phyloP scores from a whole-genome alignment of 495 filamentous ascomycete genomes.

The Aspergillus bridgeri region DNA sequence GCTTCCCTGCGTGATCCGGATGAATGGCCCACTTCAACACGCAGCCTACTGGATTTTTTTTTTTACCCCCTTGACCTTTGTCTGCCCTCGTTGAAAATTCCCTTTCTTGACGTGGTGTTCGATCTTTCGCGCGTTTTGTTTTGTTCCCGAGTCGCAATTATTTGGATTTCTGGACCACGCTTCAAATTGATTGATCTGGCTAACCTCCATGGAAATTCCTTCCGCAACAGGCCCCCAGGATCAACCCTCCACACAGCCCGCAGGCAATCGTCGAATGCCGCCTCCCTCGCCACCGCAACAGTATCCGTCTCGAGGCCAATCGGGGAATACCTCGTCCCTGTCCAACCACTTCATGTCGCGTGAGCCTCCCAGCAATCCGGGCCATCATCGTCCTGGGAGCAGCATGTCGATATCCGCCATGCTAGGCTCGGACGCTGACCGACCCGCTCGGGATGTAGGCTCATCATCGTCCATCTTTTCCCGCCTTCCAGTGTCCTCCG shows the following conservation, averaged over 20 bases:
- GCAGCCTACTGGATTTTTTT: constrained; percentile 10
- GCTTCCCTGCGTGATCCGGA: not conserved
- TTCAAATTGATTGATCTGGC: not conserved
- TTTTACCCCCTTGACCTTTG: constrained; percentile 3
- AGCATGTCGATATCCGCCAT: constrained; percentile 98
- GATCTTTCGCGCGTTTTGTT: not conserved
- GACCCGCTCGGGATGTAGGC: constrained; percentile 56
- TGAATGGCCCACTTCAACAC: constrained; percentile 1
- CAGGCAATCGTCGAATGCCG: constrained; percentile 54
- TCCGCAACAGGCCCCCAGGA: constrained; percentile 31
- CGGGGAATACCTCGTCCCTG: constrained; percentile 38
- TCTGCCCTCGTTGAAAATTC: constrained; percentile 1
- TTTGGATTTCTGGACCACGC: not conserved
- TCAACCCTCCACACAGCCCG: constrained; percentile 43
- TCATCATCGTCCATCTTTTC: constrained; percentile 51
- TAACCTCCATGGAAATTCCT: constrained; percentile 11
- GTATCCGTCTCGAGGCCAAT: constrained; percentile 41
- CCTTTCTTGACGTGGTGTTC: not conserved
- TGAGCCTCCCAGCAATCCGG: constrained; percentile 46
- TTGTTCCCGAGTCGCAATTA: not conserved
- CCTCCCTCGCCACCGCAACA: constrained; percentile 58
- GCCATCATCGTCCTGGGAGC: constrained; percentile 58
- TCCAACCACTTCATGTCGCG: constrained; percentile 47
- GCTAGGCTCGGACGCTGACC: constrained; percentile 62
- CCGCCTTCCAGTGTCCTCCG: constrained; percentile 49